Conservation (phyloP, 1,284 basidiomycete genomes). For the Leccinum fuscescens region DNA sequence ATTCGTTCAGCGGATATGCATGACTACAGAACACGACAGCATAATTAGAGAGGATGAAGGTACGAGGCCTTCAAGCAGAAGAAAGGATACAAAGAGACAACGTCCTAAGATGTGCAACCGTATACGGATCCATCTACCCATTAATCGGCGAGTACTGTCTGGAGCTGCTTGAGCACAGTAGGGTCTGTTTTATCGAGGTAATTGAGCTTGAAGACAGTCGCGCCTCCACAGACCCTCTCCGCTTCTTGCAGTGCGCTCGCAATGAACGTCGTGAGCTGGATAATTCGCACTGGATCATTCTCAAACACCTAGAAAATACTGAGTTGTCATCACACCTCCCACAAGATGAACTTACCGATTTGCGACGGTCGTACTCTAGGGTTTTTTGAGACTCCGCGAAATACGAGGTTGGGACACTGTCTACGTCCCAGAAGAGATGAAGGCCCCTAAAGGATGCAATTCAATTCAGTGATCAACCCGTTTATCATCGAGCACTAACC, state of each 20-base stretch:
- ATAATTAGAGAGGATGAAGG: background rate
- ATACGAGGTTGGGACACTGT: slow-evolving; percentile 52
- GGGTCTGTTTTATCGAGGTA: slow-evolving; percentile 69
- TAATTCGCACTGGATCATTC: slow-evolving; percentile 64
- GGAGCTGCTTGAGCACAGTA: slow-evolving; percentile 66
- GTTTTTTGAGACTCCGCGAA: slow-evolving; percentile 62
- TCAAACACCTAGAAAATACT: slow-evolving; percentile 53
- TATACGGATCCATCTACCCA: background rate
- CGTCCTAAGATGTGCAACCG: background rate
- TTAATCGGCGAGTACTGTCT: slow-evolving; percentile 43
- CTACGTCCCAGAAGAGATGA: slow-evolving; percentile 65
- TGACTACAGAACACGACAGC: slow-evolving; percentile 3
- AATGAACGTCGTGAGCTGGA: slow-evolving; percentile 59
- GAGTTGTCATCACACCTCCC: slow-evolving; percentile 6
- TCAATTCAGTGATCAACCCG: background rate
- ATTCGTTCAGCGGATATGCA: slow-evolving; percentile 1
- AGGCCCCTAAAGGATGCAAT: slow-evolving; percentile 31
- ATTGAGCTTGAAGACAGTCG: slow-evolving; percentile 51
- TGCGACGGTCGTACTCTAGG: slow-evolving; percentile 67
- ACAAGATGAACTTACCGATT: slow-evolving; percentile 46
- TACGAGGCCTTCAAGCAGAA: slow-evolving; percentile 3
- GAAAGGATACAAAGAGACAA: background rate
- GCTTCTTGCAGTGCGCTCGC: slow-evolving; percentile 58
- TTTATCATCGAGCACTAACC: slow-evolving; percentile 11
- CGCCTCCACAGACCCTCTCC: slow-evolving; percentile 54